Evolutionary conservation across 2,329 filamentous ascomycete genomes (phyloP).

Genomic region (Pseudocercospora musae): DNA sequence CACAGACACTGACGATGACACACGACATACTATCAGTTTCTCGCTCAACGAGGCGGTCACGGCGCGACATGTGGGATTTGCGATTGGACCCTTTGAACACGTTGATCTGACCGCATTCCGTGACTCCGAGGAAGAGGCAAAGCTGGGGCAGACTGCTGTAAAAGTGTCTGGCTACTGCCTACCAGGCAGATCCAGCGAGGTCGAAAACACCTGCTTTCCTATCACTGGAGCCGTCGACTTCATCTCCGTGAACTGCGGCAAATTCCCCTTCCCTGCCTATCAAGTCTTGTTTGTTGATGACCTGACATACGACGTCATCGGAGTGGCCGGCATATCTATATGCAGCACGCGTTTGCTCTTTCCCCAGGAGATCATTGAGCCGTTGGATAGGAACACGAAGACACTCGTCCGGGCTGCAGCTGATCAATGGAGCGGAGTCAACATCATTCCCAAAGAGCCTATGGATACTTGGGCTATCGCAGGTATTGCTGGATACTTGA

Average conservation of each 20-base stretch:
- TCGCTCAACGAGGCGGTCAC: constrained; percentile 70
- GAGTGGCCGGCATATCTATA: constrained; percentile 79
- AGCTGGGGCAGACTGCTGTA: constrained; percentile 81
- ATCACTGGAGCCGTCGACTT: constrained; percentile 86
- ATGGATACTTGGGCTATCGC: constrained; percentile 85
- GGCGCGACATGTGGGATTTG: constrained; percentile 87
- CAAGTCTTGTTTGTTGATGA: constrained; percentile 95
- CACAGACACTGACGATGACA: constrained; percentile 70
- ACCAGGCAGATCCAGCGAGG: constrained; percentile 74
- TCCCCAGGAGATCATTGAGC: constrained; percentile 79
- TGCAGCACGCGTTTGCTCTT: constrained; percentile 85
- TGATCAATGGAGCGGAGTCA: constrained; percentile 91
- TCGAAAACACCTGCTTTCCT: constrained; percentile 81
- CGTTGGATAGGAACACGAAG: constrained; percentile 75
- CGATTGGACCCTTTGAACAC: constrained; percentile 90
- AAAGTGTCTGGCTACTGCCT: constrained; percentile 90
- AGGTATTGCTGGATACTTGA: constrained; percentile 91
- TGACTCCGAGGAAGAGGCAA: constrained; percentile 86
- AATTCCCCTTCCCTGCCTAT: constrained; percentile 88
- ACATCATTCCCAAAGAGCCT: constrained; percentile 78
- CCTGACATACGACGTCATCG: constrained; percentile 68
- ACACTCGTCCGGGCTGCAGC: constrained; percentile 79
- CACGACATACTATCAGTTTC: constrained; percentile 86
- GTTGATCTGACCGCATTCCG: constrained; percentile 80
- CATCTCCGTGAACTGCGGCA: constrained; percentile 82